phyloP scores from a whole-genome alignment of 106 monocot genomes.

The Triglochin maritima region DNA sequence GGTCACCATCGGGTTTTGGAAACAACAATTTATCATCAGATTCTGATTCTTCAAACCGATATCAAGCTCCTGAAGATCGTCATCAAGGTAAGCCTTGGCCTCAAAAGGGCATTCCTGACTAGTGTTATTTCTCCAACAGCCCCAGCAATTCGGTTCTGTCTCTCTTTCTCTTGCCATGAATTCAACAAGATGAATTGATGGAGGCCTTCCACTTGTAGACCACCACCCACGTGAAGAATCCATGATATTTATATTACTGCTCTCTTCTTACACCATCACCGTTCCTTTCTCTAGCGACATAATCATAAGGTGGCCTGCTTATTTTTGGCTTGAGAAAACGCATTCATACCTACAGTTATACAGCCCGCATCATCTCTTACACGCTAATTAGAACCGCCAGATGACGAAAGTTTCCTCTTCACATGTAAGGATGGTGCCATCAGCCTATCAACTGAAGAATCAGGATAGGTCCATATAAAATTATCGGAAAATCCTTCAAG shows the following conservation, averaged over 20 bases:
- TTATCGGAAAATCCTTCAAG: constrained; percentile 37
- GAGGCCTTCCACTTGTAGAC: constrained; percentile 76
- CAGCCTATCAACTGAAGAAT: constrained; percentile 45
- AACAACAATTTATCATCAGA: constrained; percentile 85
- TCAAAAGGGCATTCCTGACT: constrained; percentile 28
- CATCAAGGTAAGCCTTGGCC: constrained; percentile 63
- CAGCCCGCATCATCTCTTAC: constrained; percentile 35
- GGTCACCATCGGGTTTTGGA: constrained; percentile 76
- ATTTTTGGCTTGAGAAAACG: constrained; percentile 91
- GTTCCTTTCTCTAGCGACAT: constrained; percentile 96
- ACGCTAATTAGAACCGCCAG: constrained; percentile 51
- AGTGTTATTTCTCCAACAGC: constrained; percentile 41
- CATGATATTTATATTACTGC: constrained; percentile 41
- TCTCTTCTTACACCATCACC: constrained; percentile 65
- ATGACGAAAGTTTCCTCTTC: constrained; percentile 54
- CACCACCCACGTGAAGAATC: constrained; percentile 51
- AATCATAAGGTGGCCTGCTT: constrained; percentile 98
- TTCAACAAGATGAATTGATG: constrained; percentile 99
- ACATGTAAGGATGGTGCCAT: constrained; percentile 27
- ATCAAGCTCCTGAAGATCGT: constrained; percentile 80
- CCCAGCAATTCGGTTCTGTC: constrained; percentile 47
- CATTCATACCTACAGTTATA: constrained; percentile 38
- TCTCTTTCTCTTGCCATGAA: constrained; percentile 96
- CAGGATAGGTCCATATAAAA: constrained; percentile 86
- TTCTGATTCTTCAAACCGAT: constrained; percentile 92